These are phyloP conservation scores for Chaetomium olivaceum DNA, from an alignment of 2,329 filamentous ascomycete genomes.

Conservation along the genomic window DNA sequence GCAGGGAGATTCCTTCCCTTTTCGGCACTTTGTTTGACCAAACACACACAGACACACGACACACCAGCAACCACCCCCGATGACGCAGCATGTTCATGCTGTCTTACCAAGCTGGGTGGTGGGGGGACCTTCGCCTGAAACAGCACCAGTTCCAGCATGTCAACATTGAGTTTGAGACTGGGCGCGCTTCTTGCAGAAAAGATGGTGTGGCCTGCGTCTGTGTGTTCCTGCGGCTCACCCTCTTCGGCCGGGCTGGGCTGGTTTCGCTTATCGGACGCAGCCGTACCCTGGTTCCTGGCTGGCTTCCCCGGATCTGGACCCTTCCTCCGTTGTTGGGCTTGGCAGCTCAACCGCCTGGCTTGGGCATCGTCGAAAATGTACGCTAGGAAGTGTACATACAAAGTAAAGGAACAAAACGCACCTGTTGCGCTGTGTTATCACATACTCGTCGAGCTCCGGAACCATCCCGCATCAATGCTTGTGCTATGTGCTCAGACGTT, in stretches of 20 bases:
- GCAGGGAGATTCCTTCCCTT: neutral
- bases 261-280: constrained; percentile 28
- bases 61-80: neutral
- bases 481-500: neutral
- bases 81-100: neutral
- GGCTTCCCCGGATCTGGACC: constrained; percentile 18
- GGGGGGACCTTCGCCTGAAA: constrained; percentile 25
- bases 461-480: neutral
- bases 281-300: constrained; percentile 13
- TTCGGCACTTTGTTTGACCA: neutral
- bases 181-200: constrained; percentile 19
- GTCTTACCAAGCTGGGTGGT: neutral
- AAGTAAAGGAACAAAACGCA: neutral
- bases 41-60: neutral
- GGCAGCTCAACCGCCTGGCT: neutral
- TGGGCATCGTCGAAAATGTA: neutral
- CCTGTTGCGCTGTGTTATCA: neutral
- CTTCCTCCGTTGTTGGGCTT: neutral
- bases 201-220: constrained; percentile 19
- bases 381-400: neutral
- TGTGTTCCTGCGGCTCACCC: constrained; percentile 1
- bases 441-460: neutral
- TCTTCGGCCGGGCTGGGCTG: constrained; percentile 5
- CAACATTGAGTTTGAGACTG: constrained; percentile 30
- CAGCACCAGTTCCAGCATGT: constrained; percentile 29